A percentile compares a stretch with the other conserved stretches of the same genome.
Conservation (phyloP, 305 asterid species). For the Rubia peregrina region DNA sequence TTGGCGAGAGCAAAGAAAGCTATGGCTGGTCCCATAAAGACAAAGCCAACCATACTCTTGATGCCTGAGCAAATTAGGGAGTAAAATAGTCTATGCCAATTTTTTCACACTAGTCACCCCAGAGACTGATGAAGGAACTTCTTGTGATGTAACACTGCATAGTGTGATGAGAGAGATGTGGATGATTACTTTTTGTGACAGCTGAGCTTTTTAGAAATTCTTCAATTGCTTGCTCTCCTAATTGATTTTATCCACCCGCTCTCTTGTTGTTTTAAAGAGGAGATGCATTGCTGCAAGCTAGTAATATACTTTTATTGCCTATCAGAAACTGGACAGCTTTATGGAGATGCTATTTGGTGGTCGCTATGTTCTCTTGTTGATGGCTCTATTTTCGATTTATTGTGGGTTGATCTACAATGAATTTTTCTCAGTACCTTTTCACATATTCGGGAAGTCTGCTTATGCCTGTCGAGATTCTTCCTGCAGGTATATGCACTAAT, state of each 20-base stretch:
- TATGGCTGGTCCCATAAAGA: background rate
- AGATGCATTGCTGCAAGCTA: background rate
- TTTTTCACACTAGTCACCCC: background rate
- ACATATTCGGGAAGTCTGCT: slow-evolving; percentile 94
- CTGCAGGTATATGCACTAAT: slow-evolving; percentile 64
- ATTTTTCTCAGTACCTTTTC: slow-evolving; percentile 95
- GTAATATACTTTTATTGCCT: slow-evolving; percentile 18
- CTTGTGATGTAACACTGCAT: background rate
- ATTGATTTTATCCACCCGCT: background rate
- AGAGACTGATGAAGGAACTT: background rate
- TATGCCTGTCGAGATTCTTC: slow-evolving; percentile 76
- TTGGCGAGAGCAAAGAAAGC: background rate
- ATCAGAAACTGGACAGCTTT: slow-evolving; percentile 98
- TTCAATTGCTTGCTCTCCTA: background rate
- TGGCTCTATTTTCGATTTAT: slow-evolving; percentile 91
- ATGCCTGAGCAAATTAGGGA: background rate
- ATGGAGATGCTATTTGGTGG: slow-evolving; percentile 99
- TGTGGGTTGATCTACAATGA: slow-evolving; percentile 98
- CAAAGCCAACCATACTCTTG: background rate
- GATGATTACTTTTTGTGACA: background rate
- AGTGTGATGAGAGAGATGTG: background rate
- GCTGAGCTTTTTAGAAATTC: background rate
- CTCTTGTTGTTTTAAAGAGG: background rate
- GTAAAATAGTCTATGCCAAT: background rate
- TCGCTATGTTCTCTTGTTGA: slow-evolving; percentile 83